Evolutionary conservation across 441 rosid genomes (phyloP), one percentile per base, ranked within the genome.

Genomic region (Corymbia citriodora): DNA sequence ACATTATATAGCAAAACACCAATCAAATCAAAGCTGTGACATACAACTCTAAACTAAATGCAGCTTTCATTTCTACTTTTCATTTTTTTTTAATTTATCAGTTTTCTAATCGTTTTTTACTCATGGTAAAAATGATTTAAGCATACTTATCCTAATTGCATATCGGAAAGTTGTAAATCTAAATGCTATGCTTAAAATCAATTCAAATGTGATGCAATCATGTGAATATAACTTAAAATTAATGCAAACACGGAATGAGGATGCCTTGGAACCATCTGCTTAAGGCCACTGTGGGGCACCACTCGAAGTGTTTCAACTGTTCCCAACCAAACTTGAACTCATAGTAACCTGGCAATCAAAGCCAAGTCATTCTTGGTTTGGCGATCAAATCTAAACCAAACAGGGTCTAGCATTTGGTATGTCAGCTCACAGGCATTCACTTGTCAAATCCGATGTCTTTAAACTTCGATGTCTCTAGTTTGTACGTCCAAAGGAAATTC

Each of bases 331-430:
- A n/a, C 31, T 17, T 29, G 2, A 63, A 6, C 12, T 4, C 7
- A 29, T 4, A 13, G 1, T 1, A 5, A 63, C 33, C 8, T 4
- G 16, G 33, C 17, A 0, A 13, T 29, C 17, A 7, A 29, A 63
- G 6, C 16, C 31, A 5, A 27, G 31, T 61, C 17, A 12, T 2
- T 61, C 31, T 12, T 61, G 17, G 31, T 61, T 27, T 0, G 29
- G 7, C 63, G 2, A 59, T 59, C 29, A 59, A 10, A 59, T n/a
- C 0, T 3, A 14, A 25, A 59, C 65, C 8, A 25, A 59, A 59
- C 0, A 10, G 15, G 65, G 15, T 57, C 70, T 63, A 63, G 70
- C 33, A 29, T 29, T 13, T 63, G 70, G 17, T 63, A 63, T 31
- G 70, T 13, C 0, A 2, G 17, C 70, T 63, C 70, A 0, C 0